phyloP scores from a whole-genome alignment of 176 grass and related monocot species.

The Thinopyrum elongatum region DNA sequence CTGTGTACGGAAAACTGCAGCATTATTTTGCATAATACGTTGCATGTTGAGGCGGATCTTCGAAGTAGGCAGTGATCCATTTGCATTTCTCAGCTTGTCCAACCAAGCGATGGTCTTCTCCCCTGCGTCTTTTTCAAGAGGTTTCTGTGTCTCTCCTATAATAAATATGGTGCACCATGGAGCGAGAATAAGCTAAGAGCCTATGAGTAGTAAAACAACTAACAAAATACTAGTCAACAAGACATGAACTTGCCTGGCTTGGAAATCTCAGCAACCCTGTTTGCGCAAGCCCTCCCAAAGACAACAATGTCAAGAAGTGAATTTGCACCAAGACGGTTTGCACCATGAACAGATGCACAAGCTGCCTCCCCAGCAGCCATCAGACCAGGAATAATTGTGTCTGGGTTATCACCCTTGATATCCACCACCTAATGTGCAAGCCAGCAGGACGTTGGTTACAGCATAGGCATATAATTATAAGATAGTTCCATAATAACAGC shows the following conservation, averaged over 20 bases:
- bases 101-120: constrained; percentile 71
- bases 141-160: constrained; percentile 60
- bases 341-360: constrained; percentile 86
- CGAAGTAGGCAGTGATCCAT: constrained; percentile 63
- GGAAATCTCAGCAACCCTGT: constrained; percentile 68
- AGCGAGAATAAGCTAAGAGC: constrained; percentile 17
- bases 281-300: constrained; percentile 80
- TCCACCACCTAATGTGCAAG: constrained; percentile 58
- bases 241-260: constrained; percentile 51
- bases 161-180: neutral
- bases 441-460: neutral
- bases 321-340: constrained; percentile 77
- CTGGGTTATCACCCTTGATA: constrained; percentile 58
- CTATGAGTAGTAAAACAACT: neutral
- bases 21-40: constrained; percentile 82
- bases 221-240: constrained; percentile 5
- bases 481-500: neutral
- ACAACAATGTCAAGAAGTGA: constrained; percentile 86
- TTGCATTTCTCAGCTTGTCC: constrained; percentile 62
- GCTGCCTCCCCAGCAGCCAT: constrained; percentile 77
- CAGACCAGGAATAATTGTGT: constrained; percentile 60
- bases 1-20: constrained; percentile 76
- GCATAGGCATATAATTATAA: neutral
- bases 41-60: constrained; percentile 80
- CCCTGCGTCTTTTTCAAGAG: constrained; percentile 50